Evolutionary conservation across 2,329 filamentous ascomycete species (phyloP).

Genomic region (Thielaviopsis euricoi): DNA sequence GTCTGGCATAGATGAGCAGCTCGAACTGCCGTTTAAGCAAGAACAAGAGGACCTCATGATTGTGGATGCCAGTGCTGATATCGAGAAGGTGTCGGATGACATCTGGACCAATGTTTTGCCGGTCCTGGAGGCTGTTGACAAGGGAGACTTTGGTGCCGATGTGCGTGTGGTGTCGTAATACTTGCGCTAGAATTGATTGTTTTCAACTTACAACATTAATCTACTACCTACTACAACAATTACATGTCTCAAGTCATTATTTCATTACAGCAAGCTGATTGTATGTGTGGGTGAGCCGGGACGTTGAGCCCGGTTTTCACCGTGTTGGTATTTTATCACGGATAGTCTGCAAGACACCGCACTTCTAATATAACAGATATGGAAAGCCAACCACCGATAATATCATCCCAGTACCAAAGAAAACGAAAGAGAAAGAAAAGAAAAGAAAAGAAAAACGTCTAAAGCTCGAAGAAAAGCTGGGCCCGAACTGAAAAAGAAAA

Average conservation of each 20-base stretch:
- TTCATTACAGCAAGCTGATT: background rate
- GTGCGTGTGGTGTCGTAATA: constrained; percentile 26
- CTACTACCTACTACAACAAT: background rate
- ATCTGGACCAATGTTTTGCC: constrained; percentile 35
- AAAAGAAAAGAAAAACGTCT: constrained; percentile 14
- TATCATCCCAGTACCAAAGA: background rate
- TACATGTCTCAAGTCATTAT: background rate
- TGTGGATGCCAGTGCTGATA: constrained; percentile 34
- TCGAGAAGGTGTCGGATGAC: constrained; percentile 39
- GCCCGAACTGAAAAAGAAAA: constrained; percentile 4
- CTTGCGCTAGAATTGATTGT: background rate
- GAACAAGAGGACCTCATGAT: constrained; percentile 37
- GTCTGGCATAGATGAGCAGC: constrained; percentile 2
- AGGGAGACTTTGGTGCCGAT: constrained; percentile 28
- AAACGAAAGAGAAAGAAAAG: constrained; percentile 14
- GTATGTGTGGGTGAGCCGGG: constrained; percentile 6
- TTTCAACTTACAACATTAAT: background rate
- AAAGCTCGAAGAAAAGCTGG: constrained; percentile 19
- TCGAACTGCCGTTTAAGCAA: constrained; percentile 23
- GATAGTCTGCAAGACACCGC: background rate
- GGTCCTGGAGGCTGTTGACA: constrained; percentile 32
- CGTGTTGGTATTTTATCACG: background rate
- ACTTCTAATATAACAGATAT: background rate
- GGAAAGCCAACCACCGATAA: background rate
- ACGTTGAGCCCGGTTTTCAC: constrained; percentile 19